phyloP scores from a whole-genome alignment of 164 flowering plant species.

The Cinnamomum chago region DNA sequence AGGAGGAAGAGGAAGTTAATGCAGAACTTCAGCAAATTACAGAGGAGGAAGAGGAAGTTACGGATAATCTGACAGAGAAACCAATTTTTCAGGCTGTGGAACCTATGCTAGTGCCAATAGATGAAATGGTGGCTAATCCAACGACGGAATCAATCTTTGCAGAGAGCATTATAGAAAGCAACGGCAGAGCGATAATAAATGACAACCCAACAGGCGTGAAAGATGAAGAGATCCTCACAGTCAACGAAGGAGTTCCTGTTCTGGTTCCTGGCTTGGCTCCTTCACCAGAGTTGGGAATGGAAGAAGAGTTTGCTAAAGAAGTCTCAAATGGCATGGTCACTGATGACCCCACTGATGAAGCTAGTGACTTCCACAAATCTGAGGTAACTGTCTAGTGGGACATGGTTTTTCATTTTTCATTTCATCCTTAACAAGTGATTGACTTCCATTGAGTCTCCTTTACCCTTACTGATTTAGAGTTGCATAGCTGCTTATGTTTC shows the following conservation, averaged over 20 bases:
- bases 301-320: slow-evolving; percentile 17
- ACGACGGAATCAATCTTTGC: neutral
- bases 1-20: slow-evolving; percentile 68
- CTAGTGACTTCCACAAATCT: slow-evolving; percentile 13
- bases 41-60: slow-evolving; percentile 51
- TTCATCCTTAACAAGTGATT: slow-evolving; percentile 10
- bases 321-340: slow-evolving; percentile 7
- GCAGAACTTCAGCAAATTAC: slow-evolving; percentile 42
- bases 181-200: slow-evolving; percentile 10
- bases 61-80: slow-evolving; percentile 2
- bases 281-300: slow-evolving; percentile 7
- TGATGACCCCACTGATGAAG: slow-evolving; percentile 24
- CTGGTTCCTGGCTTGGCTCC: slow-evolving; percentile 40
- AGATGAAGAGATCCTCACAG: slow-evolving; percentile 11
- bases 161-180: slow-evolving; percentile 10
- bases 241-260: slow-evolving; percentile 21
- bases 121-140: slow-evolving; percentile 23
- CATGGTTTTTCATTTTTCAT: neutral
- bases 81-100: neutral
- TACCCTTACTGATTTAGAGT: neutral
- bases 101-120: slow-evolving; percentile 22
- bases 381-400: slow-evolving; percentile 44
- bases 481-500: neutral
- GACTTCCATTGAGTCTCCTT: neutral
- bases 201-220: slow-evolving; percentile 1